Conservation (phyloP, 352 stramenopile genomes). For the Globisporangium sylvaticum region DNA sequence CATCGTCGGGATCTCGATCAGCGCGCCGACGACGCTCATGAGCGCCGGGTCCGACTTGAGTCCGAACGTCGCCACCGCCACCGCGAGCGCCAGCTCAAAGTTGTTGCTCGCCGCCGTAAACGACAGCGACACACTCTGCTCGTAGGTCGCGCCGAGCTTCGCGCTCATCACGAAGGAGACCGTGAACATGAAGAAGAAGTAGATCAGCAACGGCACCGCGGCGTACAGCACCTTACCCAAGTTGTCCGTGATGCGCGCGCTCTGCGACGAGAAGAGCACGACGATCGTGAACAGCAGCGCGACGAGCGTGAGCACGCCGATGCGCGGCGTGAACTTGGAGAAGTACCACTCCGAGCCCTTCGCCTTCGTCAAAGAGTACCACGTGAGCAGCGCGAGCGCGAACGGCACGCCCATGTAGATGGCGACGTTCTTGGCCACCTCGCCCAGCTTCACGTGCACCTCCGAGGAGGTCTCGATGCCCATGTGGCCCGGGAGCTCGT, state of each 20-base stretch:
- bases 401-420: slow-evolving; percentile 74
- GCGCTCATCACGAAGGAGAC: slow-evolving; percentile 39
- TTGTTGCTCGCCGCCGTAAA: slow-evolving; percentile 88
- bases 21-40: slow-evolving; percentile 40
- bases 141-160: slow-evolving; percentile 34
- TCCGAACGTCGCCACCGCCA: slow-evolving; percentile 68
- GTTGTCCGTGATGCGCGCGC: slow-evolving; percentile 46
- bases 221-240: slow-evolving; percentile 52
- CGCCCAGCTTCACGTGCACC: slow-evolving; percentile 38
- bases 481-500: slow-evolving; percentile 41
- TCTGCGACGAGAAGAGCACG: slow-evolving; percentile 73
- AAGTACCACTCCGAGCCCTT: slow-evolving; percentile 50
- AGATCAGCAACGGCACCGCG: slow-evolving; percentile 52
- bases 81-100: slow-evolving; percentile 71
- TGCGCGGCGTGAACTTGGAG: slow-evolving; percentile 31
- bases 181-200: slow-evolving; percentile 62
- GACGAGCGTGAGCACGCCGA: slow-evolving; percentile 45
- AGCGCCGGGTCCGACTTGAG: slow-evolving; percentile 61
- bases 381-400: slow-evolving; percentile 33
- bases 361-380: slow-evolving; percentile 28
- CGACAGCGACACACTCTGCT: slow-evolving; percentile 41
- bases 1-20: slow-evolving; percentile 46
- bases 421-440: slow-evolving; percentile 50
- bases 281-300: slow-evolving; percentile 68
- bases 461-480: slow-evolving; percentile 10